Percentiles rank a stretch among this genome's conserved stretches.
Evolutionary conservation across 805 yeast species (phyloP).

Genomic region (Monosporozyma unispora): DNA sequence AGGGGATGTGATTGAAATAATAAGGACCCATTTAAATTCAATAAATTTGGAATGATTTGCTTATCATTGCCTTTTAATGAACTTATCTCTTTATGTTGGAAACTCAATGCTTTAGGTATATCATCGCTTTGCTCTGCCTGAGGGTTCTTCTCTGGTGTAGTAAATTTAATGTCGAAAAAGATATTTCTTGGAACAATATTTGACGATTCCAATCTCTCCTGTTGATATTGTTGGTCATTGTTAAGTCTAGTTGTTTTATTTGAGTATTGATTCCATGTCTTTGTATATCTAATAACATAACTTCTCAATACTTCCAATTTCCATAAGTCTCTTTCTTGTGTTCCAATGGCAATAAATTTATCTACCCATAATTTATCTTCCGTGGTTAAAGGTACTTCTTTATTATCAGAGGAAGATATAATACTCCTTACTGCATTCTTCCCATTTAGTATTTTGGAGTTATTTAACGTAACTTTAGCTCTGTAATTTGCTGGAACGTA

Average conservation of each 20-base stretch:
- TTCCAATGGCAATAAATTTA: constrained; percentile 62
- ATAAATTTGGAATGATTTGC: constrained; percentile 3
- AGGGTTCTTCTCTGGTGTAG: constrained; percentile 2
- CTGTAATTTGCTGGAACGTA: constrained; percentile 25
- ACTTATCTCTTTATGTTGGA: not conserved
- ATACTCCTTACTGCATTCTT: constrained; percentile 13
- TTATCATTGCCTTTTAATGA: not conserved
- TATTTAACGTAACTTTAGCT: constrained; percentile 12
- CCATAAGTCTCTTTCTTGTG: constrained; percentile 70
- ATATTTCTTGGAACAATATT: constrained; percentile 41
- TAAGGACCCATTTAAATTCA: constrained; percentile 28
- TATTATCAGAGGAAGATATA: constrained; percentile 31
- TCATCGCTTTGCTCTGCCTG: not conserved
- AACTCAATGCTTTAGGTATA: not conserved
- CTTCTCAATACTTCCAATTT: constrained; percentile 64
- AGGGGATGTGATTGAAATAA: constrained; percentile 31
- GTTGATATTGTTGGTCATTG: constrained; percentile 19
- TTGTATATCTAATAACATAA: constrained; percentile 53
- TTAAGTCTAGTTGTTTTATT: constrained; percentile 1
- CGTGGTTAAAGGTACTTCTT: constrained; percentile 46
- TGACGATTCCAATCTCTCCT: constrained; percentile 6
- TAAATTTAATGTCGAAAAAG: constrained; percentile 37
- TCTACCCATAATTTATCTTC: constrained; percentile 70
- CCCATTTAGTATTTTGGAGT: constrained; percentile 6
- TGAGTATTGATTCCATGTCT: constrained; percentile 17